Evolutionary conservation across 192 early-diverging fungal species (phyloP), one percentile per base, ranked within the genome.

Genomic region (Coemansia sp.): DNA sequence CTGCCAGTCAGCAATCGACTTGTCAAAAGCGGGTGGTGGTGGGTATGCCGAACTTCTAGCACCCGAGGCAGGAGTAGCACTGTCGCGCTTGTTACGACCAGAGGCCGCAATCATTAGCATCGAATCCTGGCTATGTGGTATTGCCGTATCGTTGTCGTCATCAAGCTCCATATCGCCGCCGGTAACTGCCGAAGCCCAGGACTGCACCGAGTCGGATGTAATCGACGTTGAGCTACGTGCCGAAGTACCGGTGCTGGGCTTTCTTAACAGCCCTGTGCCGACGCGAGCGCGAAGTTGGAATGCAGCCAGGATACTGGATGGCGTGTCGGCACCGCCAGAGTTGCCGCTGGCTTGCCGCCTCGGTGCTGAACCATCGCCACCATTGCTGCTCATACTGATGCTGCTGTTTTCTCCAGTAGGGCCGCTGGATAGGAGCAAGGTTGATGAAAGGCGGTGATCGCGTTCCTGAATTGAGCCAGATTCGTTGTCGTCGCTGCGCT

Each of bases 181-280:
- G 3, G 67, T 55, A 17, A 56, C n/a, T 8, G 69, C 65, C 9
- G 69, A 68, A 8, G 62, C 57, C 75, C 75, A 78, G 17, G 75
- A 68, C 23, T 41, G 69, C 21, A 59, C 38, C 9, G 68, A 71
- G 9, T 67, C 74, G 10, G 68, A 66, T 4, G 48, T 56, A 14
- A 63, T 57, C 5, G 75, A 78, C 7, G 57, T 61, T 25, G 75
- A 71, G 65, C 75, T 78, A 50, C 69, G 69, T 15, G 75, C 64
- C 13, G 75, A 78, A 0, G 57, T 27, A 5, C 46, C 59, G 2
- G 67, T 22, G 39, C 57, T 67, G 12, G 60, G 17, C 53, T 77
- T 63, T 15, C 57, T 27, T 39, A 70, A 59, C 41, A 62, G 53
- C 17, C 57, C 61, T 11, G 73, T 52, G 39, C 61, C 57, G 17